phyloP scores from a whole-genome alignment of 495 filamentous ascomycete species.

The Neurospora tetrasperma region DNA sequence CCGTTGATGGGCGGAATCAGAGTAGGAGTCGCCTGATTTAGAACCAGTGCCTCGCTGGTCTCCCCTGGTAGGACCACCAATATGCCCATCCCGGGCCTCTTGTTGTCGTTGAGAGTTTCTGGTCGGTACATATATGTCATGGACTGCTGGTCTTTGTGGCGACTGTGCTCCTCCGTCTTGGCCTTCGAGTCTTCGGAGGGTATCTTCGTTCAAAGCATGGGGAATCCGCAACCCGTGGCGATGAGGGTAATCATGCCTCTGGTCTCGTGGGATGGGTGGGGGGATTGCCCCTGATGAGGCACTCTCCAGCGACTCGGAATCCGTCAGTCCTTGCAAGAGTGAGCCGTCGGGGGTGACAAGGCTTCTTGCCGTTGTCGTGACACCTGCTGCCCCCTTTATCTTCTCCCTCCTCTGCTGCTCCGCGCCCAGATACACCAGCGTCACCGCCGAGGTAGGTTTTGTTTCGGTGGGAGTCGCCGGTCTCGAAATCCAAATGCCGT shows the following conservation, averaged over 20 bases:
- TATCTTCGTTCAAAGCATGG: constrained; percentile 24
- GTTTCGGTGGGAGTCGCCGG: constrained; percentile 42
- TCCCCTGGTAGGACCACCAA: neutral
- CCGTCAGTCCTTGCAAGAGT: constrained; percentile 16
- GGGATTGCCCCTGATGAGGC: constrained; percentile 2
- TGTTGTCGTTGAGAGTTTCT: constrained; percentile 8
- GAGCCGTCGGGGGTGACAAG: constrained; percentile 11
- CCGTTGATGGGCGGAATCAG: constrained; percentile 10
- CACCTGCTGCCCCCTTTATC: neutral
- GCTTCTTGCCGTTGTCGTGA: constrained; percentile 19
- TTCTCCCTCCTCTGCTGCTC: constrained; percentile 10
- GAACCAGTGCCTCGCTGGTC: constrained; percentile 23
- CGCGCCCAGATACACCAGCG: constrained; percentile 14
- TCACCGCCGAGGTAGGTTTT: constrained; percentile 25
- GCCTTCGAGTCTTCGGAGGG: constrained; percentile 25
- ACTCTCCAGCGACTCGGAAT: constrained; percentile 12
- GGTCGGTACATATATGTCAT: constrained; percentile 18
- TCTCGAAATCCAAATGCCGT: constrained; percentile 80
- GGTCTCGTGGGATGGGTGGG: constrained; percentile 7
- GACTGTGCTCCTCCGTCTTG: constrained; percentile 6
- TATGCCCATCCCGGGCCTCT: neutral
- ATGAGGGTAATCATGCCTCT: constrained; percentile 2
- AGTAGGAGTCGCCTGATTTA: constrained; percentile 21
- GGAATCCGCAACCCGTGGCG: constrained; percentile 4
- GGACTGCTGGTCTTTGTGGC: constrained; percentile 1